Base-by-base conservation (phyloP, 306 rosid genomes). In the Malus orientalis region DNA sequence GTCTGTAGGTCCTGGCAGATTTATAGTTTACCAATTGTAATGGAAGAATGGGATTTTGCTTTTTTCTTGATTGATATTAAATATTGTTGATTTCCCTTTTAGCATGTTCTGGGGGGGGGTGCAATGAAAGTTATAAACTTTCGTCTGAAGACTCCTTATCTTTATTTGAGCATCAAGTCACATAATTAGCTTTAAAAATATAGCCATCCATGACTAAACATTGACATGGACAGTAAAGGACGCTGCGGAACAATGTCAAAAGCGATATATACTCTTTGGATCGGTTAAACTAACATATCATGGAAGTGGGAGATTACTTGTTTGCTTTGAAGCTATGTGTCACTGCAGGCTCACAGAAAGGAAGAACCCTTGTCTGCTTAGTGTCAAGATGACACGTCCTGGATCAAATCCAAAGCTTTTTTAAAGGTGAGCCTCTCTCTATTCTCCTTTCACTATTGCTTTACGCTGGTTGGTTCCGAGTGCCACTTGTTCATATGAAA, bases 121-220 rank as follows among this genome's bases (percentile, higher is more conserved):
- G 70, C 85, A 45, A 49, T 59, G 79, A 78, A 78, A 71, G 80
- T 82, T 85, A 54, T 80, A 76, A 78, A 69, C 84, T 79, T 85
- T 84, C 84, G 89, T 76, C 79, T 69, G 76, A 84, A 85, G 83
- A 81, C 82, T 74, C 84, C 87, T 84, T 76, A 85, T 87, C 91
- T 84, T 76, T 23, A 32, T 73, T 70, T 78, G 69, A 57, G 79
- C 75, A 71, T 73, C 79, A 63, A 79, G 86, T 77, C 74, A 67
- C 78, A 70, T 32, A 45, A 54, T 59, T 49, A 66, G 74, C 87
- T 84, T 84, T 87, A 60, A 71, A 19, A 76, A 81, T 40, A 78
- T 73, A 75, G 73, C 68, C 75, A 60, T 80, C 85, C 82, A 64
- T 25, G 79, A 76, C 58, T 67, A 75, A 82, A 82, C 79, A 81